A percentile compares a stretch with the other conserved stretches of the same genome.
phyloP scores from a whole-genome alignment of 805 yeast species.

The Blastobotrys chiropterorum region DNA sequence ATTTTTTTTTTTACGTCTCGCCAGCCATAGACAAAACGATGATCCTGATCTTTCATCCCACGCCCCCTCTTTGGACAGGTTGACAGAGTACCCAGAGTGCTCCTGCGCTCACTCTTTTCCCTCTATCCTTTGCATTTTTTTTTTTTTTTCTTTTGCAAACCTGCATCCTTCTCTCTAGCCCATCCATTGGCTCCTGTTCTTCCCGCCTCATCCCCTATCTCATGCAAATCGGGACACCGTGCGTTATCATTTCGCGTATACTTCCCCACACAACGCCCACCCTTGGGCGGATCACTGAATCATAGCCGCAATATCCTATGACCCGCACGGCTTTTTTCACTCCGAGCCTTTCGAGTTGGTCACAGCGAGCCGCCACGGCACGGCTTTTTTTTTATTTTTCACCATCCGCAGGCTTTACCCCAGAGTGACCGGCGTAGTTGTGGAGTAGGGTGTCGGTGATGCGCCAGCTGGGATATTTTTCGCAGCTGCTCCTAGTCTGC shows the following conservation, averaged over 20 bases:
- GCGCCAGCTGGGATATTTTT: too few relatives aligned
- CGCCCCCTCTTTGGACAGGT: neutral
- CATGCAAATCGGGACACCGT: neutral
- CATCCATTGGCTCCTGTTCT: neutral
- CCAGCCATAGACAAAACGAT: neutral
- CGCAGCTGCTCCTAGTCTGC: too few relatives aligned
- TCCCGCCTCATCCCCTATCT: neutral
- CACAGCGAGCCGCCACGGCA: neutral
- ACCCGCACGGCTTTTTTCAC: neutral
- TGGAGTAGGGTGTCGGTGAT: too few relatives aligned
- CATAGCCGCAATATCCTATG: neutral
- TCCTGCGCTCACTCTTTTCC: too few relatives aligned
- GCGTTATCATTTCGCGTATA: neutral
- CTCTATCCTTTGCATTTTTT: too few relatives aligned
- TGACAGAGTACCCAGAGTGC: too few relatives aligned
- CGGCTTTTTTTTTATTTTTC: neutral
- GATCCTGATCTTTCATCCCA: neutral
- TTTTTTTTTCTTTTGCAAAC: neutral
- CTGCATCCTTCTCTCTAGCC: neutral
- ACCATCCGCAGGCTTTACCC: too few relatives aligned
- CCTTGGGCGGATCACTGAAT: neutral
- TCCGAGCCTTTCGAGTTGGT: neutral
- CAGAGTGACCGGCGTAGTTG: too few relatives aligned
- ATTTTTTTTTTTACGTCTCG: too few relatives aligned
- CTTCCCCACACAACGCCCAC: neutral